phyloP scores from a whole-genome alignment of 148 eudicot genomes.

The Camellia lanceoleosa region DNA sequence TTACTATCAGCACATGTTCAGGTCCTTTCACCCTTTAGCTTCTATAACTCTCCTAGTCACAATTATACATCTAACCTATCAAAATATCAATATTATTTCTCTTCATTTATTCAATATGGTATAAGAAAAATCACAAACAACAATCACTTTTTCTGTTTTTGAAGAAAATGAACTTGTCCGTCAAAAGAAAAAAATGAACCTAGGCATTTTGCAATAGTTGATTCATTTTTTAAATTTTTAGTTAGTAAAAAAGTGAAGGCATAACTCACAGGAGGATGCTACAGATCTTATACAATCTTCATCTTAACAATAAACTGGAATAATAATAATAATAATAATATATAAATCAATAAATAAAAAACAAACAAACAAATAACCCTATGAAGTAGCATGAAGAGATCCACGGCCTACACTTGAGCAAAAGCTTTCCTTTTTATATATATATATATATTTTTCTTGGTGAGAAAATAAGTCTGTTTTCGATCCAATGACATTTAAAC shows the following conservation, averaged over 20 bases:
- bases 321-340: too few species aligned
- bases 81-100: too few species aligned
- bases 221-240: not conserved
- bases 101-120: not conserved
- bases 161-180: not conserved
- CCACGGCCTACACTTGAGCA: not conserved
- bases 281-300: not conserved
- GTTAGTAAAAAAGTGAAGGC: not conserved
- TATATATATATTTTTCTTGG: too few species aligned
- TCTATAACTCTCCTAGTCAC: too few species aligned
- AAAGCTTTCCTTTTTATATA: not conserved
- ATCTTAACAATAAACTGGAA: not conserved
- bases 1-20: too few species aligned
- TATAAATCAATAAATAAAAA: too few species aligned
- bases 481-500: not conserved
- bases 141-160: not conserved
- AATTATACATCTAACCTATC: too few species aligned
- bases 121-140: not conserved
- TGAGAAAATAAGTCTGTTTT: not conserved
- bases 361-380: not conserved
- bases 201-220: not conserved
- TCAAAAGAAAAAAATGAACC: not conserved
- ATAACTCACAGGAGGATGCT: slow-evolving; percentile 1
- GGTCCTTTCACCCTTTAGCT: too few species aligned
- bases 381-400: not conserved